Conservation (phyloP, 768 basidiomycete species). For the Suillus subaureus region DNA sequence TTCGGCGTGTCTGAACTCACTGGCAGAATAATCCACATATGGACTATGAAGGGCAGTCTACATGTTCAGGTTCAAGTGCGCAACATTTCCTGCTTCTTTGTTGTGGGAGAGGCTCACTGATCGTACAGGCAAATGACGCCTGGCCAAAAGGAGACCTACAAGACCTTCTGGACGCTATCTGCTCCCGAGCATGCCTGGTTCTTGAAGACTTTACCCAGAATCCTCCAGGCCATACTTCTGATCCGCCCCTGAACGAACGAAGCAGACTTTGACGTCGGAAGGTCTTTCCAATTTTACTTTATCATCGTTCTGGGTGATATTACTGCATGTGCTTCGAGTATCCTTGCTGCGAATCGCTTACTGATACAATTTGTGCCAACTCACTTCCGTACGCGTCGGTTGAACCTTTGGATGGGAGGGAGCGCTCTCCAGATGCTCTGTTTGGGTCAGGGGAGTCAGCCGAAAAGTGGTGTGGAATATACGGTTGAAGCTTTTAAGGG, state of each 20-base stretch:
- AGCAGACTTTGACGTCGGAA: slow-evolving; percentile 1
- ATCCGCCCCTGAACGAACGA: not conserved
- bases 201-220: slow-evolving; percentile 4
- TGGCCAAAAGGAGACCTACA: slow-evolving; percentile 1
- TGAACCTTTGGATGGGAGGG: not conserved
- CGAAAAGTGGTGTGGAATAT: not conserved
- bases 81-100: not conserved
- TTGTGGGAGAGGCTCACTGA: not conserved
- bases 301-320: not conserved
- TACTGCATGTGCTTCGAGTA: not conserved
- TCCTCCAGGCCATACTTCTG: not conserved
- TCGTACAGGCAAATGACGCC: slow-evolving; percentile 1
- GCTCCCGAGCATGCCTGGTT: not conserved
- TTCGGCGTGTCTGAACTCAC: not conserved
- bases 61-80: slow-evolving; percentile 5
- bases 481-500: not conserved
- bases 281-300: not conserved
- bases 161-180: not conserved
- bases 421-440: not conserved
- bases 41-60: slow-evolving; percentile 2
- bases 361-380: not conserved
- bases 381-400: not conserved
- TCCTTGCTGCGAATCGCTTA: not conserved
- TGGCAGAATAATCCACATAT: not conserved
- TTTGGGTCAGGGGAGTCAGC: not conserved